Percentiles rank a stretch among this genome's conserved stretches.
These are phyloP conservation scores for Sordariomycetes sp. DNA, from an alignment of 2,329 filamentous ascomycete genomes.

Conservation along the genomic window DNA sequence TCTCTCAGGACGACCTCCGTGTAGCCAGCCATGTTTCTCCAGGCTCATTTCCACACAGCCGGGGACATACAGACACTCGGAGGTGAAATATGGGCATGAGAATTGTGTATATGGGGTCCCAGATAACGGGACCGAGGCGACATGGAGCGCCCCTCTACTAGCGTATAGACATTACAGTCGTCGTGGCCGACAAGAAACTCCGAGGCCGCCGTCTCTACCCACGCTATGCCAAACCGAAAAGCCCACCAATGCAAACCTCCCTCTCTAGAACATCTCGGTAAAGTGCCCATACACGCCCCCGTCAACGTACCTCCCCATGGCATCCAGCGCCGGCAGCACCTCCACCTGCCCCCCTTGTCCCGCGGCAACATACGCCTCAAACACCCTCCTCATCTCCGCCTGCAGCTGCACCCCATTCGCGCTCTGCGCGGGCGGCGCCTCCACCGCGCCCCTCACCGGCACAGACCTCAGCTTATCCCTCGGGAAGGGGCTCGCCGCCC, in stretches of 20 bases:
- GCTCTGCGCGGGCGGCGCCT: conserved; percentile 7
- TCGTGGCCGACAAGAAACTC: background rate
- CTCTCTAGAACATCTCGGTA: conserved; percentile 23
- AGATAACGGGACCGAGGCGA: too few relatives aligned
- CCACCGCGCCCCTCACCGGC: conserved; percentile 8
- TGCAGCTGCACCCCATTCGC: conserved; percentile 39
- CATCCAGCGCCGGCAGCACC: conserved; percentile 11
- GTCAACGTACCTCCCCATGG: conserved; percentile 14
- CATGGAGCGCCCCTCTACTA: too few relatives aligned
- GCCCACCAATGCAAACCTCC: background rate
- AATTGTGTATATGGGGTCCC: too few relatives aligned
- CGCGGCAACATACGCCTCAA: conserved; percentile 25
- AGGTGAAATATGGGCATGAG: too few relatives aligned
- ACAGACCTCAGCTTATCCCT: background rate
- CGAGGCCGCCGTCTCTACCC: background rate
- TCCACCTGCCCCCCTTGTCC: conserved; percentile 11
- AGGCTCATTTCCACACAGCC: too few relatives aligned
- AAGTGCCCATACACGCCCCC: conserved; percentile 25
- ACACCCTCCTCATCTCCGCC: conserved; percentile 40
- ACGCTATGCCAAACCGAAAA: background rate
- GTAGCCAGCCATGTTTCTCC: too few relatives aligned
- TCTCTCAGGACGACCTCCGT: too few relatives aligned
- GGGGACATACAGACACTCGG: too few relatives aligned
- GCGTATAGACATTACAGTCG: too few relatives aligned
- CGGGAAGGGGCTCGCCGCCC: background rate